Conservation (phyloP, 768 basidiomycete genomes). For the Amanita fuliginea region DNA sequence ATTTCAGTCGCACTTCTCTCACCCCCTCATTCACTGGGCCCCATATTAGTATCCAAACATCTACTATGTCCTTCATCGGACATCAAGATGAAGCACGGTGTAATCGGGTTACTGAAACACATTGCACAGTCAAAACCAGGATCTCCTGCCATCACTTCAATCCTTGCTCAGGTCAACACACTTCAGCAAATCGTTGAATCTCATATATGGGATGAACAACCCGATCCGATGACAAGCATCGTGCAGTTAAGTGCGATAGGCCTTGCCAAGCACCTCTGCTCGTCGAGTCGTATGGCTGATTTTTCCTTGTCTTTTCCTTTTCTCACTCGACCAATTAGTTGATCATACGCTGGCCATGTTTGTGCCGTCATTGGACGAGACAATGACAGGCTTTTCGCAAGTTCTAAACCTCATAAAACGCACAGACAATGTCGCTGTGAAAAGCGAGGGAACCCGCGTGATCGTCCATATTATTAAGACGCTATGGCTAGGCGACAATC, state of each 20-base stretch:
- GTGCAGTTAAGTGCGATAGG: conserved; percentile 86
- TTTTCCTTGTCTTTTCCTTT: not conserved
- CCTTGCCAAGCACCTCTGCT: conserved; percentile 81
- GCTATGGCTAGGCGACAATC: conserved; percentile 48
- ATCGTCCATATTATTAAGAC: conserved; percentile 80
- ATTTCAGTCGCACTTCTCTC: conserved; percentile 52
- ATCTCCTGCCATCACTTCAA: conserved; percentile 43
- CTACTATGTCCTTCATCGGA: conserved; percentile 49
- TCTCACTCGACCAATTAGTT: conserved; percentile 16
- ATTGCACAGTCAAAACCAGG: conserved; percentile 61
- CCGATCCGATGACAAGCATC: conserved; percentile 74
- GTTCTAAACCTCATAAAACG: conserved; percentile 68
- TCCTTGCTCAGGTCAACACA: conserved; percentile 51
- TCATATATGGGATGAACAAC: conserved; percentile 56
- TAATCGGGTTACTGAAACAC: conserved; percentile 80
- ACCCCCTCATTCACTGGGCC: conserved; percentile 54
- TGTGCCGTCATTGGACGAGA: conserved; percentile 24
- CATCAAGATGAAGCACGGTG: conserved; percentile 82
- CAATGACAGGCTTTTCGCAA: conserved; percentile 45
- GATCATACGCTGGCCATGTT: conserved; percentile 42
- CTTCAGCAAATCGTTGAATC: conserved; percentile 51
- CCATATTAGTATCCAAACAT: conserved; percentile 42
- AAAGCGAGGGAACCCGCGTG: conserved; percentile 85
- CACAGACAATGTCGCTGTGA: conserved; percentile 71
- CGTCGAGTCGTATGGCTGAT: conserved; percentile 47